These are phyloP conservation scores for Rubus parviflorus DNA, from an alignment of 306 rosid genomes.

Conservation along the genomic window DNA sequence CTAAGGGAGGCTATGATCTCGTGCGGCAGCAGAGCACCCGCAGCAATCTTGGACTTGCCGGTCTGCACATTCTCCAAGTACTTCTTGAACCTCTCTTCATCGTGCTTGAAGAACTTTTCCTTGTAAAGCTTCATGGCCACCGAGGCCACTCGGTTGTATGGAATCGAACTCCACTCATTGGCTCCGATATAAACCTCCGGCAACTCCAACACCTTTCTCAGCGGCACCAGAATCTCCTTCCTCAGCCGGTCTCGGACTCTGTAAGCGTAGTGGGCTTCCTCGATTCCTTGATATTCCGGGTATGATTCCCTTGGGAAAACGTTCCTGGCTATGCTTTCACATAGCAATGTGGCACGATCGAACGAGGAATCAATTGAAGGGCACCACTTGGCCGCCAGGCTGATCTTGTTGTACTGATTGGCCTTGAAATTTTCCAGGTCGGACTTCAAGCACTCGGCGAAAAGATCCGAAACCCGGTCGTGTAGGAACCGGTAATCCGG, in stretches of 20 bases:
- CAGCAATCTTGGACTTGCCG: conserved; percentile 46
- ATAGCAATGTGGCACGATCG: conserved; percentile 49
- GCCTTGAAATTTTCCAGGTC: conserved; percentile 43
- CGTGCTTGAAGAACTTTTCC: neutral
- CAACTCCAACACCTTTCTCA: conserved; percentile 44
- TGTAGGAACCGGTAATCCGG: conserved; percentile 32
- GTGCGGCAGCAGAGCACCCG: conserved; percentile 66
- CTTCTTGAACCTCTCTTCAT: neutral
- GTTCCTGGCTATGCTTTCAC: conserved; percentile 57
- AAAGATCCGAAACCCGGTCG: conserved; percentile 47
- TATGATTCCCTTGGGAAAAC: conserved; percentile 42
- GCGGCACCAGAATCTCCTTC: conserved; percentile 55
- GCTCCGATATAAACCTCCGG: conserved; percentile 42
- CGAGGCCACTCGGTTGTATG: conserved; percentile 50
- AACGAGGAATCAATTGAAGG: conserved; percentile 64
- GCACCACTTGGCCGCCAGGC: conserved; percentile 73
- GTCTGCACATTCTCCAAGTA: conserved; percentile 37
- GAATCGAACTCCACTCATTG: conserved; percentile 46
- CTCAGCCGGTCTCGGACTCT: conserved; percentile 52
- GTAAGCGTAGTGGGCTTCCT: conserved; percentile 38
- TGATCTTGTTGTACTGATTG: conserved; percentile 29
- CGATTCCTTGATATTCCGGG: conserved; percentile 49
- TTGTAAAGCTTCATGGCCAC: neutral
- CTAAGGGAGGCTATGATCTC: conserved; percentile 36
- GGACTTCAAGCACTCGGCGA: conserved; percentile 46